Evolutionary conservation across 108 stramenopile species (phyloP), one percentile per base, ranked within the genome.

Genomic region (Cyclotella sp.): DNA sequence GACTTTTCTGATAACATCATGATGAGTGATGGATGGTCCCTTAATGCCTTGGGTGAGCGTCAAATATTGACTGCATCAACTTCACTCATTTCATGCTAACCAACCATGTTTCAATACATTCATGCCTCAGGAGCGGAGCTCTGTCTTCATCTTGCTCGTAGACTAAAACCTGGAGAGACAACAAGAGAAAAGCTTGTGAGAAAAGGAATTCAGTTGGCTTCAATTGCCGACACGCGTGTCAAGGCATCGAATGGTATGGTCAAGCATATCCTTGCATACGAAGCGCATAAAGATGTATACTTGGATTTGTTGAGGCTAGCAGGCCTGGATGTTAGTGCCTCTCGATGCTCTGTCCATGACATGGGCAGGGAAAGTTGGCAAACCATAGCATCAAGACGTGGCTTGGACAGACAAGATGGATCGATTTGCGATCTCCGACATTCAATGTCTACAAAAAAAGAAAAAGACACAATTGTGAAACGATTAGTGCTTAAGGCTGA

Each of bases 121-220:
- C 34, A 34, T 34, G 6, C 2, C 2, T 34, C 6, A 34, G 34
- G 34, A 34, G 78, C 78, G 21, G 78, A 79, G 67, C 66, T 79
- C 29, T 79, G 78, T 29, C 78, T 79, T 45, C 78, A 79, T 75
- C 78, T 79, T 19, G 78, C 78, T 30, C 22, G 67, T 41, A 73
- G 78, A 27, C 66, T 79, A 22, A 16, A 68, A 40, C 43, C 73
- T 19, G 73, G 73, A 14, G 64, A 74, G 29, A 60, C 22, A 10
- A 40, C 64, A 40, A 44, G 73, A 79, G 40, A 55, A 30, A 22
- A 68, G 19, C 78, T 79, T 7, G 68, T 79, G 14, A 63, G 68
- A 4, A 74, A 72, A 75, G 78, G 78, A 1, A 74, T 79, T 44
- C 66, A 60, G 13, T 64, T 79, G 73, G 68, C 73, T 5, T 54